Base-by-base conservation (phyloP, 345 rosid genomes). In the Lepidium sativum region DNA sequence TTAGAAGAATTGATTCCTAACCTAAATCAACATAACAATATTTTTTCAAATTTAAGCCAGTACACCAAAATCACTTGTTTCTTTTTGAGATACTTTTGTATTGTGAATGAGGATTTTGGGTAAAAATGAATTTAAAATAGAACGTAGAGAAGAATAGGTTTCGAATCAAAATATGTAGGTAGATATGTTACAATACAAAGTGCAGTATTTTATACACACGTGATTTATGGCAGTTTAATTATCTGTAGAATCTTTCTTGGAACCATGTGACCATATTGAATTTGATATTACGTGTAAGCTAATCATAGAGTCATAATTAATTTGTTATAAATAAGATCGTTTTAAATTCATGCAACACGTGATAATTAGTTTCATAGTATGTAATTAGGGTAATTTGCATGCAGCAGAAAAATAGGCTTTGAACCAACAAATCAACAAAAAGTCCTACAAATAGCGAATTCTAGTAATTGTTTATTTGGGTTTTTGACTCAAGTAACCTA, bases 251-350 rank as follows among this genome's bases (percentile, higher is more conserved):
- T 58, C 65, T 58, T 68, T 68, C 42, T 58, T 25, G 51, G 39
- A 58, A 48, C 65, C 65, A 47, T 68, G 58, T 68, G 65, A n/a
- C 49, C 58, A 23, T 68, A 57, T 48, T 68, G 39, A 57, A 37
- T 49, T 50, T 31, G 59, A 58, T 68, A 48, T 58, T 68, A 68
- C 65, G 65, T 68, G 58, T 68, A 37, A 47, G 8, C 42, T 58
- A 68, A 58, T 57, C 57, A 55, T 37, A 35, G 7, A 27, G 40
- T 57, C 72, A 38, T 56, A 25, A 40, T 52, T 52, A 18, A 52
- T 20, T 18, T 48, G 5, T 0, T 25, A 4, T 39, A 9, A 16
- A 20, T 51, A 42, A 2, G 16, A 37, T 45, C 14, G 37, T 45
- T 67, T 63, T 10, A 44, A 47, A 15, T 48, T 48, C 58, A 58